Base-by-base conservation (phyloP, 2,329 filamentous ascomycete genomes). In the Alternaria dauci region DNA sequence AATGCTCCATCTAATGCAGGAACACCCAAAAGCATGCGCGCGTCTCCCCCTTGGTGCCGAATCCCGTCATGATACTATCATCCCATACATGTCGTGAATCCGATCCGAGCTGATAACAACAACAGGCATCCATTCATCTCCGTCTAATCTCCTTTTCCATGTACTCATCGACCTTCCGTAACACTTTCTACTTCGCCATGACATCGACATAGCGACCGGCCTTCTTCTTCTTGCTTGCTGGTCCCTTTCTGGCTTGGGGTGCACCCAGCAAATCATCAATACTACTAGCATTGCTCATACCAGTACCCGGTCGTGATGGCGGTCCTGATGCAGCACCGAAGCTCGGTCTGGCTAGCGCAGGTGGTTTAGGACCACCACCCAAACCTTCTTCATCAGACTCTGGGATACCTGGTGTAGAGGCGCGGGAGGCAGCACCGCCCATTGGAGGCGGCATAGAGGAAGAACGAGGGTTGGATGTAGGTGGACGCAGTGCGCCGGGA, bases 121-220 rank as follows among this genome's bases (percentile, higher is more conserved):
- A 18, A 26, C 16, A 14, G 32, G 6, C 30, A 16, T 34, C 18
- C 30, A 48, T 48, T 18, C 14, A 12, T 1, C 39, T 23, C 39
- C 23, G 18, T 11, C 9, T 41, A 41, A 41, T 4, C 8, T 36
- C 46, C 30, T 2, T 34, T 48, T 4, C 30, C 18, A 36, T n/a
- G 20, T 48, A 18, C 34, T 48, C n/a, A 34, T 48, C 44, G n/a
- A 16, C 8, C n/a, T 12, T 18, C 48, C 48, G 16, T 52, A 41
- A 23, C 1, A 8, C 20, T 50, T 28, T 52, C 32, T 57, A 57
- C 41, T 60, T 57, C 8, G 53, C 54, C 53, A 60, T 57, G n/a
- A 99, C 93, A 85, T 99, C 95, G 30, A 99, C 89, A 83, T 99
- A 99, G 28, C 94, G 85, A 30, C 93, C 90, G 23, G 90, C 88